phyloP scores from a whole-genome alignment of 148 eudicot genomes.

The Vaccinium darrowii region DNA sequence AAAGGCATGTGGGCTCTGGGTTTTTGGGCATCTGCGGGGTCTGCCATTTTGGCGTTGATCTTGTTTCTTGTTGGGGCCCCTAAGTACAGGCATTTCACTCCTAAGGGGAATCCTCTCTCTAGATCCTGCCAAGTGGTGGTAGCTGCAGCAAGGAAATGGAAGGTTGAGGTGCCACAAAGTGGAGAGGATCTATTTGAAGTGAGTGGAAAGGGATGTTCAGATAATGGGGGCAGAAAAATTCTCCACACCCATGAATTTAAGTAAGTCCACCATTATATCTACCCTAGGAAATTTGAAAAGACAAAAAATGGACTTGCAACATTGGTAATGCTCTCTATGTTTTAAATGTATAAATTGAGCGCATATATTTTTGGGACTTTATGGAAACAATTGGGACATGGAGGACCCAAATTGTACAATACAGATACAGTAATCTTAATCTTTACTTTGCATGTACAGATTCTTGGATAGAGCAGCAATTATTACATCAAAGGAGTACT shows the following conservation, averaged over 20 bases:
- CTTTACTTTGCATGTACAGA: slow-evolving; percentile 23
- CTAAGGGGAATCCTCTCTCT: slow-evolving; percentile 58
- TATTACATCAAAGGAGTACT: slow-evolving; percentile 26
- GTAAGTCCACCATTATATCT: slow-evolving; percentile 27
- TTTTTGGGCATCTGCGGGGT: slow-evolving; percentile 57
- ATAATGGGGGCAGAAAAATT: slow-evolving; percentile 41
- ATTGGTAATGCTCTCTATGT: not conserved
- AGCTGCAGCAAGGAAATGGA: slow-evolving; percentile 52
- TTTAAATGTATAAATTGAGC: not conserved
- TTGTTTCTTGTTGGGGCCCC: slow-evolving; percentile 59
- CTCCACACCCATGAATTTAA: slow-evolving; percentile 60
- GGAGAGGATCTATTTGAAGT: slow-evolving; percentile 45
- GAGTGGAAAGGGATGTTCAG: slow-evolving; percentile 33
- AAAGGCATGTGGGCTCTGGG: slow-evolving; percentile 63
- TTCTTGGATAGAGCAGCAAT: slow-evolving; percentile 68
- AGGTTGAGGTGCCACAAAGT: slow-evolving; percentile 28
- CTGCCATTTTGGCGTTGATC: slow-evolving; percentile 40
- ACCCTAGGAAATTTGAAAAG: not conserved
- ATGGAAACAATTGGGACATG: not conserved
- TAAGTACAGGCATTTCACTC: slow-evolving; percentile 50
- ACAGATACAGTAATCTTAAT: not conserved
- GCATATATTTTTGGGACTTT: not conserved
- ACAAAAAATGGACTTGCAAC: not conserved
- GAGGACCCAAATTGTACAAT: not conserved
- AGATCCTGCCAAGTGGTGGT: slow-evolving; percentile 61